Conservation (phyloP, 495 filamentous ascomycete genomes). For the Penicillium diatomitis region DNA sequence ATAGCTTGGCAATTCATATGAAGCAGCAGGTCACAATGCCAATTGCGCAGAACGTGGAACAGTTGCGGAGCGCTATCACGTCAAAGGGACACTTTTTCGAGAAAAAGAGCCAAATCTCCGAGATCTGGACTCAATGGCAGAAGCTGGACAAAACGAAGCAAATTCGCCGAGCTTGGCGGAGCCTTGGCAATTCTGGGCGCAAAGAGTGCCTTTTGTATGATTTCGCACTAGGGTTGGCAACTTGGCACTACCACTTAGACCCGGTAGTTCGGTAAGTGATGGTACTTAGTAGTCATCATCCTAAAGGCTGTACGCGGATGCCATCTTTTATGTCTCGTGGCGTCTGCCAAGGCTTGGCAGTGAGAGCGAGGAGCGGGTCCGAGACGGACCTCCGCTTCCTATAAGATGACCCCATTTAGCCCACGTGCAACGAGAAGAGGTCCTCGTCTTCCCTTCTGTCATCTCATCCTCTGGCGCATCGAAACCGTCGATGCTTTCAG, state of each 20-base stretch:
- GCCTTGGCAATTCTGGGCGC: constrained; percentile 13
- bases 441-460: neutral
- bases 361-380: neutral
- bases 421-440: constrained; percentile 11
- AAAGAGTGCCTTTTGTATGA: neutral
- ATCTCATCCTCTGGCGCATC: neutral
- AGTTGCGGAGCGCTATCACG: constrained; percentile 6
- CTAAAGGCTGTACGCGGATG: no score
- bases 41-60: no score
- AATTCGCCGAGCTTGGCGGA: constrained; percentile 13
- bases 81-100: constrained; percentile 5
- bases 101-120: neutral
- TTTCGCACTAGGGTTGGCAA: neutral
- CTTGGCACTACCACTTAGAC: no score
- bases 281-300: no score
- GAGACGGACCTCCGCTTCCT: constrained; percentile 11
- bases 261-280: no score
- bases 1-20: constrained; percentile 7
- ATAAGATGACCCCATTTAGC: neutral
- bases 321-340: no score
- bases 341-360: constrained; percentile 5
- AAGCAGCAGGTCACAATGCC: no score
- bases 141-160: neutral
- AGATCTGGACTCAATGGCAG: no score
- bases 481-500: no score